Conservation (phyloP, 805 yeast species). For the Myxozyma sirexii region DNA sequence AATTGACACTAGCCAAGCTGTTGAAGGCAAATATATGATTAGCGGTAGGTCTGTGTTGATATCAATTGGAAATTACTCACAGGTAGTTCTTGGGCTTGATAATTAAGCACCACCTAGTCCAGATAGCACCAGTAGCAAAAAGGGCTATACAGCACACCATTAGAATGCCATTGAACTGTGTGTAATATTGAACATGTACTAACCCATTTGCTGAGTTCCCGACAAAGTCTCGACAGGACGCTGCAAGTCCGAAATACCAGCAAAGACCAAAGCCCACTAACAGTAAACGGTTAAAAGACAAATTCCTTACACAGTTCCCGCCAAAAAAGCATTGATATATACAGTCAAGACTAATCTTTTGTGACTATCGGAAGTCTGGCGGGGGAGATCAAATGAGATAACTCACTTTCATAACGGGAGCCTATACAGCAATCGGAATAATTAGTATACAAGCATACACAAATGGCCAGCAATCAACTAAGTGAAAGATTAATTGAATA, state of each 20-base stretch:
- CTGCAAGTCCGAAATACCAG: conserved; percentile 82
- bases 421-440: conserved; percentile 42
- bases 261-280: conserved; percentile 86
- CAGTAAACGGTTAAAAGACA: background rate
- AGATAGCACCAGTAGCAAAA: conserved; percentile 86
- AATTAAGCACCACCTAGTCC: conserved; percentile 98
- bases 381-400: conserved; percentile 18
- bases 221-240: conserved; percentile 92
- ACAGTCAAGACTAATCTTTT: too few relatives aligned
- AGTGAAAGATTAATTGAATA: too few relatives aligned
- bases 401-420: conserved; percentile 58
- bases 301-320: conserved; percentile 22
- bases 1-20: conserved; percentile 83
- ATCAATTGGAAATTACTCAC: conserved; percentile 5
- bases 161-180: conserved; percentile 4
- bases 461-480: too few relatives aligned
- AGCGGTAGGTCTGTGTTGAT: background rate
- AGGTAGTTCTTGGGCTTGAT: conserved; percentile 84
- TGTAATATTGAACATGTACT: conserved; percentile 13
- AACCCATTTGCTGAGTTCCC: conserved; percentile 74
- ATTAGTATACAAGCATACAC: background rate
- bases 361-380: background rate
- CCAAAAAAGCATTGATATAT: too few relatives aligned
- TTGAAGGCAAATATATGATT: background rate
- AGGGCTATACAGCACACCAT: conserved; percentile 52